Conservation (phyloP, 768 basidiomycete genomes). For the Piloderma croceum region DNA sequence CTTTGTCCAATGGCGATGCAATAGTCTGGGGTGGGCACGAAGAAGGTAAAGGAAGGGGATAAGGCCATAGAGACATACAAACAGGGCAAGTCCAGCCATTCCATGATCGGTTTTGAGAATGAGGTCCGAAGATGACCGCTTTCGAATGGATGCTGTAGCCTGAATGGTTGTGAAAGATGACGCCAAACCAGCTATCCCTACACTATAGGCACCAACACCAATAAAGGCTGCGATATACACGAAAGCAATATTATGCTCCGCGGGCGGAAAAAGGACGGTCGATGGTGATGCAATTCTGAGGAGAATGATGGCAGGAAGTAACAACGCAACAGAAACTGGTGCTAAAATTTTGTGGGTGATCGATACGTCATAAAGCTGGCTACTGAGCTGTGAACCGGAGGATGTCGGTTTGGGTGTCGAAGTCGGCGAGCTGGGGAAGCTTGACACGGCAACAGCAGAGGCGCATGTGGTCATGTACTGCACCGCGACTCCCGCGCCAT, state of each 20-base stretch:
- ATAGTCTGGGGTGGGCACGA: no score
- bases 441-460: slow-evolving; percentile 23
- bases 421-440: slow-evolving; percentile 15
- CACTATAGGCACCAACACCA: slow-evolving; percentile 44
- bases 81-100: slow-evolving; percentile 59
- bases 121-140: slow-evolving; percentile 22
- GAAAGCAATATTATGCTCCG: slow-evolving; percentile 22
- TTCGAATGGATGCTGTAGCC: slow-evolving; percentile 21
- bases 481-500: slow-evolving; percentile 60
- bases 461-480: slow-evolving; percentile 61
- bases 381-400: neutral
- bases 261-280: slow-evolving; percentile 15
- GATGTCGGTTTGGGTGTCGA: slow-evolving; percentile 1
- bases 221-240: slow-evolving; percentile 35
- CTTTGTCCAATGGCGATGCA: no score
- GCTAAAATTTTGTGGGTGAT: slow-evolving; percentile 41
- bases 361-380: slow-evolving; percentile 36
- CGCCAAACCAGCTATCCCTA: slow-evolving; percentile 59
- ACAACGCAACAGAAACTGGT: slow-evolving; percentile 42
- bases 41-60: slow-evolving; percentile 40
- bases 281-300: slow-evolving; percentile 38
- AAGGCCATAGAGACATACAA: slow-evolving; percentile 52
- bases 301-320: slow-evolving; percentile 38
- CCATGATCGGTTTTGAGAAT: slow-evolving; percentile 59
- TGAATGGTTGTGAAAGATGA: slow-evolving; percentile 56